A percentile compares a stretch with the other conserved stretches of the same genome.
phyloP scores from a whole-genome alignment of 2,329 filamentous ascomycete genomes.

The Dothiorella sarmentorum region DNA sequence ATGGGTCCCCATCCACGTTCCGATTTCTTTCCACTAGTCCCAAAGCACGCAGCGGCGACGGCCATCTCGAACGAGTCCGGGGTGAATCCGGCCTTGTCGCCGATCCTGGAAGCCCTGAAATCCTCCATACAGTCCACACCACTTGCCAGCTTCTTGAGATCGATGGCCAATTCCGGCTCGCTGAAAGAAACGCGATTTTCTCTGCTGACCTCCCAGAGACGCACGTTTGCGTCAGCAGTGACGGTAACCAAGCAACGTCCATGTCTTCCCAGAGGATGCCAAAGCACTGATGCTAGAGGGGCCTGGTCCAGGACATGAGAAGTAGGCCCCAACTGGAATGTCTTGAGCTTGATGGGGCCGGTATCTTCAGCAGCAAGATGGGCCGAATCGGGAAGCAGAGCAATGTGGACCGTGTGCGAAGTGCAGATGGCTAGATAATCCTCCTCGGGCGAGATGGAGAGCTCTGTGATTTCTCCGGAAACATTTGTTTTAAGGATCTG shows the following conservation, averaged over 20 bases:
- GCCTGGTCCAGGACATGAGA: constrained; percentile 85
- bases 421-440: constrained; percentile 84
- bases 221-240: constrained; percentile 81
- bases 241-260: constrained; percentile 82
- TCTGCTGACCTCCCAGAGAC: constrained; percentile 86
- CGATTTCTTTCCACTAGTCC: constrained; percentile 59
- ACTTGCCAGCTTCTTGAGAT: constrained; percentile 84
- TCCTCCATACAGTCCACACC: constrained; percentile 79
- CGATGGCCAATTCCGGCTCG: constrained; percentile 75
- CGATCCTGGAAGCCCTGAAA: constrained; percentile 70
- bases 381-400: constrained; percentile 75
- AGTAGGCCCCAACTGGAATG: constrained; percentile 87
- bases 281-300: constrained; percentile 74
- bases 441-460: constrained; percentile 77
- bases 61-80: constrained; percentile 92
- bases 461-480: constrained; percentile 77
- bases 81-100: constrained; percentile 77
- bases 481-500: constrained; percentile 75
- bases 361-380: constrained; percentile 69
- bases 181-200: constrained; percentile 85
- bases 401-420: constrained; percentile 81
- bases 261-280: constrained; percentile 87
- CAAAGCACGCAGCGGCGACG: constrained; percentile 86
- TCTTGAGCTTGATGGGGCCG: constrained; percentile 72
- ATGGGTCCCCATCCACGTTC: constrained; percentile 81